Evolutionary conservation across 257 asterid species (phyloP), one percentile per base, ranked within the genome.

Genomic region (Salvia rosmarinus): DNA sequence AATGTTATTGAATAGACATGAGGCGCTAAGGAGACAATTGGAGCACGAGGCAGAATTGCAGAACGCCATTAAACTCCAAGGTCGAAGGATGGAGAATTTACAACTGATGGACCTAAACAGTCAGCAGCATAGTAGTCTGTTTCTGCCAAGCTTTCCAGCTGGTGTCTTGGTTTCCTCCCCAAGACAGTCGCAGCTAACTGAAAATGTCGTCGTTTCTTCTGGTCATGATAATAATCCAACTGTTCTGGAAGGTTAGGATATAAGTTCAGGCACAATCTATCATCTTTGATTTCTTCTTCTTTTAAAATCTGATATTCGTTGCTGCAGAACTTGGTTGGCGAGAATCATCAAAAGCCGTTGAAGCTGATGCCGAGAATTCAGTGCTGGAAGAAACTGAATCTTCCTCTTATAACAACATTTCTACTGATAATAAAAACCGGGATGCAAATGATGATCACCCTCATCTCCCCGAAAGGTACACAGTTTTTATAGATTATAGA

Each of bases 11-110:
- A 84, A 78, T 66, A 44, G 89, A 1, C 87, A 85, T 34, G 94
- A 85, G 76, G 74, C 84, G 75, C 58, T 82, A 42, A 83, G 89
- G 75, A 85, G 90, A 69, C 85, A 77, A 76, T 37, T 90, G 39
- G 97, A 90, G 82, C 88, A 85, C 64, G 86, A 86, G 61, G 86
- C 79, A 6, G 93, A 83, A 59, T 62, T 85, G 57, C 95, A 88
- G 78, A 85, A 85, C 50, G 86, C 84, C 12, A 77, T 90, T 68
- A 91, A 85, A 52, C 79, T 86, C 65, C 95, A 88, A 65, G 81
- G 90, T 25, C 82, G 88, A 81, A 82, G 94, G 70, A 72, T 90
- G 77, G 79, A 78, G 84, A 79, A 77, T 73, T 51, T 90, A 81
- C 91, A 85, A 40, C 79, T 88, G 5, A 77, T 88, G 85, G 91